Evolutionary conservation across 2,329 filamentous ascomycete species (phyloP).

Genomic region (Fusarium brevicatenulatum): DNA sequence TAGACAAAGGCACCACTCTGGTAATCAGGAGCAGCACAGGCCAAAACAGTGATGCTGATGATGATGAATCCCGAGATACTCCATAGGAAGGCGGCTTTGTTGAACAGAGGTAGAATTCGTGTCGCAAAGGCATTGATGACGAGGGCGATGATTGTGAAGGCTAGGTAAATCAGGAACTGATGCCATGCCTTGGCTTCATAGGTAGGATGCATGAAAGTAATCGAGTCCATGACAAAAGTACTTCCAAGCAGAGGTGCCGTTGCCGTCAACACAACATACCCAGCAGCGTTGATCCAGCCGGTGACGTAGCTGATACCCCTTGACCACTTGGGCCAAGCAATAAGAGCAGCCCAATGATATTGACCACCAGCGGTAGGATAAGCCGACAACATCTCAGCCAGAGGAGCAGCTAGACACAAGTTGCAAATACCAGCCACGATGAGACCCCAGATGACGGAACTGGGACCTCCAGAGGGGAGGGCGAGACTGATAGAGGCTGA

Average conservation of each 20-base stretch:
- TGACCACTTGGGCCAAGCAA: conserved; percentile 69
- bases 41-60: conserved; percentile 75
- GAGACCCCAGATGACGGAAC: conserved; percentile 78
- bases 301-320: conserved; percentile 75
- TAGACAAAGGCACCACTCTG: conserved; percentile 74
- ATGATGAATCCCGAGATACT: conserved; percentile 74
- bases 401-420: conserved; percentile 72
- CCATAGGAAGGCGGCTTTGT: conserved; percentile 77
- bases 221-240: conserved; percentile 72
- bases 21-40: conserved; percentile 72
- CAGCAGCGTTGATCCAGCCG: conserved; percentile 78
- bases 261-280: conserved; percentile 76
- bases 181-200: conserved; percentile 73
- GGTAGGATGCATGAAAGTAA: conserved; percentile 67
- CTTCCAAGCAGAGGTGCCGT: conserved; percentile 75
- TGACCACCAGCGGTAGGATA: conserved; percentile 70
- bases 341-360: conserved; percentile 77
- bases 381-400: conserved; percentile 77
- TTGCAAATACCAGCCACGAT: conserved; percentile 73
- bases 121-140: conserved; percentile 72
- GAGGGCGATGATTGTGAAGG: conserved; percentile 69
- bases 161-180: conserved; percentile 78
- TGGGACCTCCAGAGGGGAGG: conserved; percentile 76
- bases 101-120: conserved; percentile 69
- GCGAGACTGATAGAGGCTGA: conserved; percentile 59